Conservation (phyloP, 2,329 filamentous ascomycete genomes). For the Fusarium nygamai region DNA sequence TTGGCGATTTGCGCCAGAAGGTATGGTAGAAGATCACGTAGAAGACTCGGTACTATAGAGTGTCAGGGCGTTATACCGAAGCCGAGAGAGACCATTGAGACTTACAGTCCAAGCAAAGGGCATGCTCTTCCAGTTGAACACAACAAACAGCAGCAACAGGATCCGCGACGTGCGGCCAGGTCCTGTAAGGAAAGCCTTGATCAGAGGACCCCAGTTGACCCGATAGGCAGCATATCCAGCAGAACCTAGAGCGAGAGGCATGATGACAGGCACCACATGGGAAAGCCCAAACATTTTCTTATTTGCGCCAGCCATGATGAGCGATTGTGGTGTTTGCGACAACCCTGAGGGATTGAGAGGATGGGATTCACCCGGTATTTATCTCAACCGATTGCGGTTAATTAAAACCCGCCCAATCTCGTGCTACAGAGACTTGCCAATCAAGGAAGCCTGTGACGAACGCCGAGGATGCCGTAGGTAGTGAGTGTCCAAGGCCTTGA, state of each 20-base stretch:
- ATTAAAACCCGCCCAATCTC: background rate
- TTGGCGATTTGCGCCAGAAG: constrained; percentile 58
- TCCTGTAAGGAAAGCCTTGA: constrained; percentile 61
- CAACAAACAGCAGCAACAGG: constrained; percentile 62
- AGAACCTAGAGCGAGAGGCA: constrained; percentile 54
- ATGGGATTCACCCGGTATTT: background rate
- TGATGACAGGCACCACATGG: constrained; percentile 51
- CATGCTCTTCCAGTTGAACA: constrained; percentile 77
- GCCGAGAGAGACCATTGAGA: background rate
- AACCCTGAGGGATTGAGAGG: constrained; percentile 2
- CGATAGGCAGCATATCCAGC: constrained; percentile 59
- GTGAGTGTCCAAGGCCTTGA: background rate
- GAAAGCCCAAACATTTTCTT: constrained; percentile 49
- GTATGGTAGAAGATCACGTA: constrained; percentile 66
- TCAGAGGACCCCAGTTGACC: constrained; percentile 53
- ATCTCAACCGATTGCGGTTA: background rate
- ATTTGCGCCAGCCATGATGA: constrained; percentile 47
- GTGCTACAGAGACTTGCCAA: background rate
- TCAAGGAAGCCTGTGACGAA: background rate
- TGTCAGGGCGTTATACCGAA: background rate
- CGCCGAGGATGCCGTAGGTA: constrained; percentile 6
- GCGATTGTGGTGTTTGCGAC: constrained; percentile 10
- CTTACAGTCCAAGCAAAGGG: constrained; percentile 81
- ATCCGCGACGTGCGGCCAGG: constrained; percentile 65
- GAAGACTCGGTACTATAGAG: constrained; percentile 64